Evolutionary conservation across 805 yeast genomes (phyloP), one percentile per base, ranked within the genome.

Genomic region (Sungouiozyma ichnusensis): DNA sequence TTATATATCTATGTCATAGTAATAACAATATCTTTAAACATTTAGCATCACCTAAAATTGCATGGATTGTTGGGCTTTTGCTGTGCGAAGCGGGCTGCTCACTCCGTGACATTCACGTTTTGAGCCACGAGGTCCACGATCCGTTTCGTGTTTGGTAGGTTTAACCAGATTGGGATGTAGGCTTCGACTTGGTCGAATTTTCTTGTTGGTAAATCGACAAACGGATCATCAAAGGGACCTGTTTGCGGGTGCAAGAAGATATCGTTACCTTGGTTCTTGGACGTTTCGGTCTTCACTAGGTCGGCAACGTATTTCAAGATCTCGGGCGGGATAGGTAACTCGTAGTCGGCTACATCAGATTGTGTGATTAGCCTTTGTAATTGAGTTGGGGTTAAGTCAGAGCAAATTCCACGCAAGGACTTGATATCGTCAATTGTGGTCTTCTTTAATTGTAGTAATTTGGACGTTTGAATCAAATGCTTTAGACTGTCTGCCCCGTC

Each of bases 111-210:
- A 17, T 82, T 71, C 15, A 90, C 94, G 57, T 81, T 82, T 64
- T 78, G 81, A 11, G 94, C 85, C 37, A 83, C 90, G 52, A 92
- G 70, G 60, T 88, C 96, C 33, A 88, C 85, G 38, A 92, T 78
- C 63, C 92, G 74, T 68, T 94, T 82, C 32, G 94, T 80, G 34
- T 76, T 80, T 36, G 97, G 97, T 49, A 88, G 76, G 52, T 81
- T 84, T 65, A 92, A 69, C 85, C 94, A 85, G 1, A 94, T 88
- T 33, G 98, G 98, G 48, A 92, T 90, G 58, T 88, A 92, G 15
- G 94, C 87, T 67, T 85, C 86, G 53, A 81, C 80, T 58, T 84
- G 68, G 57, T 83, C 71, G 73, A 84, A 84, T 43, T 87, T 87
- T 59, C 92, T 72, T 37, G 82, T 73, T 40, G 73, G 79, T 42